phyloP scores from a whole-genome alignment of 2,329 filamentous ascomycete genomes.

The Colletotrichum sp. region DNA sequence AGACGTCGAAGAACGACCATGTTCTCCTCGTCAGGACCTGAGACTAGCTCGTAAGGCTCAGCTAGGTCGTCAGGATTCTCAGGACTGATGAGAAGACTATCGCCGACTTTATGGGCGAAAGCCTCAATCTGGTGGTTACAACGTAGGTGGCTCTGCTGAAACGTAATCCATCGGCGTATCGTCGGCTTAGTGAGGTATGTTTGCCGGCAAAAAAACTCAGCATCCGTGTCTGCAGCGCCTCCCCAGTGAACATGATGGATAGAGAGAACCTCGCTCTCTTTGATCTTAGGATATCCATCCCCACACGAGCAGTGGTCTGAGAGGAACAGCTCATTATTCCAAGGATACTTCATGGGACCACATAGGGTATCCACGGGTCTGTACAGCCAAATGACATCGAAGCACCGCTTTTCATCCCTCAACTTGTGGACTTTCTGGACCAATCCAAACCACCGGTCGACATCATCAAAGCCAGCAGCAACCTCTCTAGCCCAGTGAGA shows the following conservation, averaged over 20 bases:
- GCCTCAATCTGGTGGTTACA: constrained; percentile 54
- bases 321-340: constrained; percentile 75
- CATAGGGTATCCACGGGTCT: constrained; percentile 74
- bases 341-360: constrained; percentile 69
- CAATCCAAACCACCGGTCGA: constrained; percentile 72
- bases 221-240: constrained; percentile 46
- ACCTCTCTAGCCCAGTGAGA: constrained; percentile 62
- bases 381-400: constrained; percentile 79
- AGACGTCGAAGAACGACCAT: constrained; percentile 55
- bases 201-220: constrained; percentile 72
- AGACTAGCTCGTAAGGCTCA: constrained; percentile 66
- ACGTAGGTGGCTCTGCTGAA: constrained; percentile 57
- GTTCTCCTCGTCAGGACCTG: constrained; percentile 28
- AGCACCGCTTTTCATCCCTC: constrained; percentile 40
- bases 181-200: constrained; percentile 69
- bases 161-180: constrained; percentile 65
- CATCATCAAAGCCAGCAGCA: constrained; percentile 44
- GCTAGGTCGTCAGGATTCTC: constrained; percentile 39
- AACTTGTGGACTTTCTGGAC: constrained; percentile 61
- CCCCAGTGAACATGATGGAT: constrained; percentile 66
- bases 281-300: constrained; percentile 46
- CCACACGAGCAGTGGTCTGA: constrained; percentile 78
- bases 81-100: constrained; percentile 60
- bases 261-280: constrained; percentile 59
- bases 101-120: constrained; percentile 43